Evolutionary conservation across 805 yeast species (phyloP).

Genomic region (Wickerhamiella spandovensis): DNA sequence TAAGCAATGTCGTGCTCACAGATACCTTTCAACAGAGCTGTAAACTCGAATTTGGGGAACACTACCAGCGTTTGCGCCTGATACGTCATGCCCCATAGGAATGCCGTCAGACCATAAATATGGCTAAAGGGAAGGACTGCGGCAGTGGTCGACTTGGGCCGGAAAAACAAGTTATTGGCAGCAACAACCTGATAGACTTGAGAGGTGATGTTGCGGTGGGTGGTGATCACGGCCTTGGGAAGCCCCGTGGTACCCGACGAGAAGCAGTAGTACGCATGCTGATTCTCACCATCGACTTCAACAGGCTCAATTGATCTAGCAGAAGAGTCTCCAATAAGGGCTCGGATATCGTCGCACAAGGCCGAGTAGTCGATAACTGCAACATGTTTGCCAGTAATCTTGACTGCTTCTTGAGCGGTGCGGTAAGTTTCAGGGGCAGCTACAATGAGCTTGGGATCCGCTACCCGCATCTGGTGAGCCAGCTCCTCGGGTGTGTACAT

Average conservation of each 20-base stretch:
- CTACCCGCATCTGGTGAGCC: slow-evolving; percentile 14
- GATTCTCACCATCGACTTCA: slow-evolving; percentile 2
- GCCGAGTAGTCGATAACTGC: not conserved
- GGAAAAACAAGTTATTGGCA: slow-evolving; percentile 8
- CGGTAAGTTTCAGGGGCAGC: not conserved
- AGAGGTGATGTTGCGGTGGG: slow-evolving; percentile 38
- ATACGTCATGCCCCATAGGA: slow-evolving; percentile 14
- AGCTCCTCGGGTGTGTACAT: slow-evolving; percentile 20
- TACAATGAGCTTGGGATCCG: not conserved
- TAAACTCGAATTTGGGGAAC: slow-evolving; percentile 21
- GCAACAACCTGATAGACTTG: slow-evolving; percentile 19
- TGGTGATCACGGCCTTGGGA: slow-evolving; percentile 60
- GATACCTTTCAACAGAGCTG: slow-evolving; percentile 17
- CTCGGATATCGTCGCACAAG: not conserved
- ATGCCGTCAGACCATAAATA: slow-evolving; percentile 22
- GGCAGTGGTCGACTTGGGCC: slow-evolving; percentile 23
- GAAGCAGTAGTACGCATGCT: slow-evolving; percentile 17
- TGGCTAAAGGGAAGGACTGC: slow-evolving; percentile 22
- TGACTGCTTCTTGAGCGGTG: not conserved
- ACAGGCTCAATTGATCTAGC: slow-evolving; percentile 9
- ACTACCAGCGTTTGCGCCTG: slow-evolving; percentile 15
- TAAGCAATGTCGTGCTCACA: slow-evolving; percentile 24
- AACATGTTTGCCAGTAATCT: not conserved
- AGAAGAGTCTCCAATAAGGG: not conserved
- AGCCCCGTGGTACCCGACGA: slow-evolving; percentile 34